Percentiles rank a stretch among this genome's conserved stretches.
These are phyloP conservation scores for Exophiala mesophila DNA, from an alignment of 2,329 filamentous ascomycete species.

Conservation along the genomic window DNA sequence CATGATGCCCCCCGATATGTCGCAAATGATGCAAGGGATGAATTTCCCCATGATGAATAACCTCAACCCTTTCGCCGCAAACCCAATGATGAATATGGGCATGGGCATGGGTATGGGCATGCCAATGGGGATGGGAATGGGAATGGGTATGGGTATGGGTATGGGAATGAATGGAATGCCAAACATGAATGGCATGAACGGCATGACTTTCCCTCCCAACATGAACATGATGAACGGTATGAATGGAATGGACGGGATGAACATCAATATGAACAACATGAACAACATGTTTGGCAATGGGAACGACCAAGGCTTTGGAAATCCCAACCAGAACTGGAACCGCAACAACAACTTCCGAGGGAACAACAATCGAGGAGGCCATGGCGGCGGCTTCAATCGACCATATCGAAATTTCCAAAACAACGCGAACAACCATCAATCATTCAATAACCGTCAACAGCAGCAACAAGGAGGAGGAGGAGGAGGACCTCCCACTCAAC, in stretches of 20 bases:
- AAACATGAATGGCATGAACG: conserved; percentile 28
- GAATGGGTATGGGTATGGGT: not conserved
- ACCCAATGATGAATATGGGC: conserved; percentile 42
- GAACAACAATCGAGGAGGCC: conserved; percentile 26
- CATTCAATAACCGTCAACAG: conserved; percentile 10
- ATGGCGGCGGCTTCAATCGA: conserved; percentile 26
- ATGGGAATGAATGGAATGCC: conserved; percentile 22
- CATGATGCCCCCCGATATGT: conserved; percentile 32
- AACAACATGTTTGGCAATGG: conserved; percentile 29
- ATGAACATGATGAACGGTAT: conserved; percentile 31
- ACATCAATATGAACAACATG: conserved; percentile 32
- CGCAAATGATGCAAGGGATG: conserved; percentile 26
- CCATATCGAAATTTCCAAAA: conserved; percentile 30
- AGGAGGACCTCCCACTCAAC: conserved; percentile 30
- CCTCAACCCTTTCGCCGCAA: conserved; percentile 36
- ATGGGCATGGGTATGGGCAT: conserved; percentile 4
- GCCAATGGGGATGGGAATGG: not conserved
- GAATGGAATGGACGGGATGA: conserved; percentile 35
- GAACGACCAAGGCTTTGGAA: conserved; percentile 24
- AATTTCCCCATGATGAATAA: conserved; percentile 23
- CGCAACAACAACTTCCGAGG: conserved; percentile 30
- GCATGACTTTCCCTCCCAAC: conserved; percentile 9
- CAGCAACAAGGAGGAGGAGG: too few species aligned
- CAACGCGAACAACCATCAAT: conserved; percentile 14
- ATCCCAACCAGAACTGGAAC: conserved; percentile 30